These are phyloP conservation scores for Cymbidium sinense DNA, from an alignment of 106 monocot genomes.

Conservation along the genomic window DNA sequence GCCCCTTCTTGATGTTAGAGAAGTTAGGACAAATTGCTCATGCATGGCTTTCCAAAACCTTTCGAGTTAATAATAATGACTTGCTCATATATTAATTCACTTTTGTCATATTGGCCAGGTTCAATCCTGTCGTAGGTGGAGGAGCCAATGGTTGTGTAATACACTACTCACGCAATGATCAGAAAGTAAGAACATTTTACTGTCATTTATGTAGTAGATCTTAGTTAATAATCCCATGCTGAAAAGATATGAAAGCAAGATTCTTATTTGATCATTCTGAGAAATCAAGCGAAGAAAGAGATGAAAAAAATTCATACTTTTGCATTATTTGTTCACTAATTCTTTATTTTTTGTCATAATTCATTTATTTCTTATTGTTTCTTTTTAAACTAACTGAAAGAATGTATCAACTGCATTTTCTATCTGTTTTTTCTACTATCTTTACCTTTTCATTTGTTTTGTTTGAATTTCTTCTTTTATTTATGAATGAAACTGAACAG, in stretches of 20 bases:
- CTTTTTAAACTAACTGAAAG: neutral
- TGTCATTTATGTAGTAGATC: neutral
- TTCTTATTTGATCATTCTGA: neutral
- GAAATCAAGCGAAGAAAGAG: neutral
- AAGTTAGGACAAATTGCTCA: neutral
- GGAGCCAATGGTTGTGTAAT: conserved; percentile 87
- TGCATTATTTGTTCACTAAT: neutral
- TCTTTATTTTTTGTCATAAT: neutral
- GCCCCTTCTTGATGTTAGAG: neutral
- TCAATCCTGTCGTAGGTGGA: conserved; percentile 93
- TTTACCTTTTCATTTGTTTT: neutral
- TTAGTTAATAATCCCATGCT: neutral
- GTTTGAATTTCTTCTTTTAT: neutral
- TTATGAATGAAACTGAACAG: conserved; percentile 42
- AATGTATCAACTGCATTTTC: neutral
- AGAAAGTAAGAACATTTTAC: conserved; percentile 42
- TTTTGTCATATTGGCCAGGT: conserved; percentile 33
- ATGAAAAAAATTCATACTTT: neutral
- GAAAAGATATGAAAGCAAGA: neutral
- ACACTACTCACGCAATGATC: conserved; percentile 95
- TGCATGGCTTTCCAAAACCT: neutral
- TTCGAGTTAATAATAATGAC: neutral
- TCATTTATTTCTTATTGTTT: neutral
- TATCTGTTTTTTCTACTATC: neutral
- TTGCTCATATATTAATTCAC: neutral